These are phyloP conservation scores for Pichia rugopelliculosa DNA, from an alignment of 805 yeast genomes.

Conservation along the genomic window DNA sequence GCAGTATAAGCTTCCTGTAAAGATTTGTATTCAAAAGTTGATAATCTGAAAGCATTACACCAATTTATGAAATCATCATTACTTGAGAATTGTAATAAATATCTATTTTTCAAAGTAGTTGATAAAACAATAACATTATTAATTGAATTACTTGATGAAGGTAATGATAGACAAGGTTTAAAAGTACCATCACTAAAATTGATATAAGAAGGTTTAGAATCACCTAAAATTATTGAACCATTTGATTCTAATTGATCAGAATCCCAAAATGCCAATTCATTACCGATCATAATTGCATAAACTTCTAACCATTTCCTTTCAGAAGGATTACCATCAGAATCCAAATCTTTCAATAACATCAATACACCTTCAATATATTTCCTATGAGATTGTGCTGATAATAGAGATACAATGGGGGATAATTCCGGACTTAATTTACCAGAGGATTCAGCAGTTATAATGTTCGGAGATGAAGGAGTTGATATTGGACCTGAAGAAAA, in stretches of 20 bases:
- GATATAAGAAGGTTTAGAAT: conserved; percentile 62
- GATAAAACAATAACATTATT: conserved; percentile 80
- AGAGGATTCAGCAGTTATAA: conserved; percentile 22
- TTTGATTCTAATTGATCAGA: conserved; percentile 51
- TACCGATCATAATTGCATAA: conserved; percentile 85
- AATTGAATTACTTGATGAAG: conserved; percentile 57
- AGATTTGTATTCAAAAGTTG: conserved; percentile 72
- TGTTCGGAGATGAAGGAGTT: conserved; percentile 9
- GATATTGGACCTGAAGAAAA: conserved; percentile 2
- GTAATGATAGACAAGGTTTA: conserved; percentile 60
- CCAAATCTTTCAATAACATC: conserved; percentile 64
- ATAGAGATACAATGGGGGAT: conserved; percentile 64
- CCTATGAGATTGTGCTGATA: conserved; percentile 69
- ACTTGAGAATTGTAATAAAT: conserved; percentile 68
- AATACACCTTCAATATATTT: conserved; percentile 71
- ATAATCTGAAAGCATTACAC: conserved; percentile 76
- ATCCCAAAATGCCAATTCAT: conserved; percentile 90
- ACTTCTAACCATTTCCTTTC: conserved; percentile 88
- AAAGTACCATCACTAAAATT: conserved; percentile 87
- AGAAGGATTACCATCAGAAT: conserved; percentile 80
- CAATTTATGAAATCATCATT: conserved; percentile 60
- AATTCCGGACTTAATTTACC: conserved; percentile 35
- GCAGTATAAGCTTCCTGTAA: conserved; percentile 97
- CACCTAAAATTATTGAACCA: conserved; percentile 15
- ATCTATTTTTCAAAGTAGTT: conserved; percentile 87